Conservation (phyloP, 306 rosid genomes). For the Casuarina glauca region DNA sequence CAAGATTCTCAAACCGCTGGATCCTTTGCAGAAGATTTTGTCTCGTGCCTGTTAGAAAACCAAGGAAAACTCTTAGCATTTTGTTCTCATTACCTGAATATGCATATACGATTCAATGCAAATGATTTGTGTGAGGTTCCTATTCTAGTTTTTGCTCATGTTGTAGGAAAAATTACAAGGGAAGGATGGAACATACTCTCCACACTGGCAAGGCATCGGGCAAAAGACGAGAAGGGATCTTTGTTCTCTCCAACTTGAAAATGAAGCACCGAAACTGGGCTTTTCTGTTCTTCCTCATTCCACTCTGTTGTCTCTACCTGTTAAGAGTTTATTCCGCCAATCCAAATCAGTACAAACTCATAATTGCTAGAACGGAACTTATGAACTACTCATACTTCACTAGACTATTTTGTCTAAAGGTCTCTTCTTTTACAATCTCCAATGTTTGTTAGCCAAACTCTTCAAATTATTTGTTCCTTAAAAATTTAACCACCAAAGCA, state of each 20-base stretch:
- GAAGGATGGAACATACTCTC: conserved; percentile 43
- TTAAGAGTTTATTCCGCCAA: neutral
- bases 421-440: too few relatives aligned
- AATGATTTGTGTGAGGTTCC: neutral
- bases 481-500: too few relatives aligned
- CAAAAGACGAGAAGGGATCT: conserved; percentile 35
- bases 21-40: conserved; percentile 43
- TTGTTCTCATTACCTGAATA: neutral
- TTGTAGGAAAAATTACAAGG: neutral
- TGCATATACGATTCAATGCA: neutral
- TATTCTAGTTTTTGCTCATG: too few relatives aligned
- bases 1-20: conserved; percentile 45
- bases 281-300: conserved; percentile 55
- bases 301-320: conserved; percentile 27
- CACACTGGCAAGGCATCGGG: conserved; percentile 48
- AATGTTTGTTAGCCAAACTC: neutral
- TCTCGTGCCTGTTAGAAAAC: conserved; percentile 48
- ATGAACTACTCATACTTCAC: neutral
- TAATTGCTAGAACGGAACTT: neutral
- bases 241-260: conserved; percentile 47
- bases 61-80: conserved; percentile 13
- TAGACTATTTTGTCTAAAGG: too few relatives aligned
- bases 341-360: neutral
- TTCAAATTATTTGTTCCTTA: neutral
- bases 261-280: conserved; percentile 68